Percentiles rank a stretch among this genome's conserved stretches.
These are phyloP conservation scores for Metschnikowia baotianmanensis DNA, from an alignment of 805 yeast genomes.

Conservation along the genomic window DNA sequence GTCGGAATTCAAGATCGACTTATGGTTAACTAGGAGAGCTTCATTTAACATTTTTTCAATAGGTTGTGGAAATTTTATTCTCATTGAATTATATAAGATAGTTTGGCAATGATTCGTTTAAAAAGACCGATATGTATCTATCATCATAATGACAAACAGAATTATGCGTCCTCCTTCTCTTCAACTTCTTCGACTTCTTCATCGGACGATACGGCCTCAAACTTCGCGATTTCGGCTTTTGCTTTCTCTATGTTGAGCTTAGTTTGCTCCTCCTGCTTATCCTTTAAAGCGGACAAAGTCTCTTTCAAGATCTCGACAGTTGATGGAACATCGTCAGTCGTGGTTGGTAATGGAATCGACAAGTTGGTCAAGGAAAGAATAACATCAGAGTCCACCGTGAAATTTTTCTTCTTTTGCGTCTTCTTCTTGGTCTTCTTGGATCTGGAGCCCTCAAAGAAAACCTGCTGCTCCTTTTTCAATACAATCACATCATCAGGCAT, in stretches of 20 bases:
- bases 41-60: no score
- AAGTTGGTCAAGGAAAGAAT: conserved; percentile 75
- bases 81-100: no score
- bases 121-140: no score
- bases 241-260: conserved; percentile 72
- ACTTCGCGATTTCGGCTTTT: conserved; percentile 68
- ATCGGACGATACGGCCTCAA: conserved; percentile 45
- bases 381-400: conserved; percentile 76
- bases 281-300: conserved; percentile 65
- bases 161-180: conserved; percentile 20
- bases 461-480: conserved; percentile 60
- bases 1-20: not conserved
- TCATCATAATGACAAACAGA: not conserved
- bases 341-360: conserved; percentile 74
- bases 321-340: conserved; percentile 64
- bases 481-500: conserved; percentile 64
- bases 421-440: conserved; percentile 46
- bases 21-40: no score
- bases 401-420: conserved; percentile 47
- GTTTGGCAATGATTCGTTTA: no score
- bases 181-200: conserved; percentile 39
- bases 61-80: no score
- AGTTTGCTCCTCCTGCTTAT: conserved; percentile 79
- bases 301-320: conserved; percentile 66
- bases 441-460: conserved; percentile 50